Evolutionary conservation across 805 yeast genomes (phyloP), one percentile per base, ranked within the genome.

Genomic region (Ogataea minuta): DNA sequence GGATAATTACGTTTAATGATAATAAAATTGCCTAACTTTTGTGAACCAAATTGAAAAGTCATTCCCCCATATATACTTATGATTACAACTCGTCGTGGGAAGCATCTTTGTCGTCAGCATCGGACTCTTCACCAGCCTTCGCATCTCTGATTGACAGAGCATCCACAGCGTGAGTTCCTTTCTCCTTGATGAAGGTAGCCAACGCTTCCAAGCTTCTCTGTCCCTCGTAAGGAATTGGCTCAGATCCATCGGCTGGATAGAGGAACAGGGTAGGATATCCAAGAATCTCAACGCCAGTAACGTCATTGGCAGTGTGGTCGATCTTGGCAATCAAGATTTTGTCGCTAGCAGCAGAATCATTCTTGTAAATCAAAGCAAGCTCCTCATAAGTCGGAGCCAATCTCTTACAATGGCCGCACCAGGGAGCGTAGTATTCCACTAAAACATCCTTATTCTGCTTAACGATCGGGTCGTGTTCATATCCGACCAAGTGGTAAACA

Each of bases 371-470:
- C 35, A 70, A 80, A 36, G 91, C 97, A 50, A 93, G 76, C 60
- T 90, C 93, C 62, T 86, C 95, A 72, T 80, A 91, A 43, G 71
- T 73, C 59, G 96, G 96, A 36, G 91, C 91, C 62, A 89, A 74
- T 66, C 77, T 85, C 74, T 87, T 88, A 73, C 96, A 88, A 73
- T 89, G 96, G 32, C 96, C 95, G 72, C 96, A 89, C 96, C 96
- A 90, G 68, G 95, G 95, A 34, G 98, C 97, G 60, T 86, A 90
- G 68, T 90, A 91, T 70, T 87, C 85, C 41, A 91, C 95, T 41
- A 90, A 66, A 25, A 85, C 81, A 60, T 84, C 91, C 68, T 79
- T 83, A 36, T 60, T 57, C 54, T 81, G 80, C 21, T 64, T 64
- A 37, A 87, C 74, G 44, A 87, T 67, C 23, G 73, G 77, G 35